phyloP scores from a whole-genome alignment of 1,139 yeast species.

The Pichiaceae sp. region DNA sequence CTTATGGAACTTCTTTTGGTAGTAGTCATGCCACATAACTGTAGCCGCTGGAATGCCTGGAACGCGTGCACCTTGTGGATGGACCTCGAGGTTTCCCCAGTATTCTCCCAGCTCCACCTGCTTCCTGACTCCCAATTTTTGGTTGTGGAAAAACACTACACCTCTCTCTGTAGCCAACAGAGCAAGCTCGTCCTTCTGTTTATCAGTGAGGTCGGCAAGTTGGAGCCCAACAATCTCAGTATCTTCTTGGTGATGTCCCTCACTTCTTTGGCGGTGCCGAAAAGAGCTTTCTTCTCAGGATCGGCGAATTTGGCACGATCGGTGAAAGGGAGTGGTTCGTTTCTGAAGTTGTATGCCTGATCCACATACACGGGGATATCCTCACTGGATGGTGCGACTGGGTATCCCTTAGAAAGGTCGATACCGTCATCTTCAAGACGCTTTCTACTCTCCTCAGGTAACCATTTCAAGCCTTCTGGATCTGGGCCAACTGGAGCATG shows the following conservation, averaged over 20 bases:
- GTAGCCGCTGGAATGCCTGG: constrained; percentile 40
- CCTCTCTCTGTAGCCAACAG: constrained; percentile 42
- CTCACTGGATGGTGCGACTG: constrained; percentile 25
- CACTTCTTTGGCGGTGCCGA: constrained; percentile 42
- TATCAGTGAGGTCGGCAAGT: constrained; percentile 36
- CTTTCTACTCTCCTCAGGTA: constrained; percentile 29
- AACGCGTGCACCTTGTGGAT: constrained; percentile 36
- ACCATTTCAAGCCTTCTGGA: constrained; percentile 13
- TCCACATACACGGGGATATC: constrained; percentile 26
- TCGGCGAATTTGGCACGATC: constrained; percentile 44
- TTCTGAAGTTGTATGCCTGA: constrained; percentile 34
- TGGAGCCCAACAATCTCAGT: constrained; percentile 50
- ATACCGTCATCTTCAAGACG: constrained; percentile 30
- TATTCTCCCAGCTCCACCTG: constrained; percentile 37
- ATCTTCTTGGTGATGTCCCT: constrained; percentile 41
- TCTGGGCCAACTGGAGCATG: too few relatives aligned
- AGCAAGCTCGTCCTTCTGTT: constrained; percentile 48
- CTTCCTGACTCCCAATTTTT: constrained; percentile 36
- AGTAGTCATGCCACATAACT: constrained; percentile 44
- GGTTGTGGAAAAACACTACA: constrained; percentile 40
- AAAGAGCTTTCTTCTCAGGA: constrained; percentile 43
- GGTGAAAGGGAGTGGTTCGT: constrained; percentile 16
- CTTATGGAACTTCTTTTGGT: constrained; percentile 10
- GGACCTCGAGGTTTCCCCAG: constrained; percentile 39
- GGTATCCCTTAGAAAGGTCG: constrained; percentile 35